Evolutionary conservation across 257 asterid genomes (phyloP).

Genomic region (Galeopsis tetrahit): DNA sequence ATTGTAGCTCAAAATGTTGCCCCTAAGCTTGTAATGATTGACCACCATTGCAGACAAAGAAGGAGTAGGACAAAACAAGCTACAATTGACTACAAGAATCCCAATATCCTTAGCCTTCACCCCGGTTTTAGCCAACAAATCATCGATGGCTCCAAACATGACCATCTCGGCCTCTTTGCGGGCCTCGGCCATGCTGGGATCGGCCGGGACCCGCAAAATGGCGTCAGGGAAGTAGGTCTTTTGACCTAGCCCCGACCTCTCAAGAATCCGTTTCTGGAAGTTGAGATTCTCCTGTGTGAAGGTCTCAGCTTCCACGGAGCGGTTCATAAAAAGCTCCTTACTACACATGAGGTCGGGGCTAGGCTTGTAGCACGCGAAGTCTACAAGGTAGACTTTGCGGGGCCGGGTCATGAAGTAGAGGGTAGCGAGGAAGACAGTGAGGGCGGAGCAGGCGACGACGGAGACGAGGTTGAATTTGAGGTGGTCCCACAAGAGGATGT

Average conservation of each 20-base stretch:
- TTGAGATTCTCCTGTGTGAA: slow-evolving; percentile 60
- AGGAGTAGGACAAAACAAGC: slow-evolving; percentile 77
- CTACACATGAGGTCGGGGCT: slow-evolving; percentile 46
- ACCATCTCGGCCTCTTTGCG: slow-evolving; percentile 73
- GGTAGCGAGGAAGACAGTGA: slow-evolving; percentile 52
- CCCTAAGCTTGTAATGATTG: slow-evolving; percentile 74
- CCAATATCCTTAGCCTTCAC: slow-evolving; percentile 72
- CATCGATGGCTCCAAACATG: slow-evolving; percentile 80
- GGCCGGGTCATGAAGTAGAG: slow-evolving; percentile 73
- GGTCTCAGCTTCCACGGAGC: slow-evolving; percentile 39
- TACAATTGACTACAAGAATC: slow-evolving; percentile 73
- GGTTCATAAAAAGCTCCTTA: slow-evolving; percentile 57
- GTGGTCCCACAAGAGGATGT: slow-evolving; percentile 46
- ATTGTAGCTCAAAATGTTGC: slow-evolving; percentile 69
- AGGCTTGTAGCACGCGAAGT: slow-evolving; percentile 79
- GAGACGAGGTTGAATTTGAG: slow-evolving; percentile 57
- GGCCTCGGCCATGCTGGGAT: slow-evolving; percentile 66
- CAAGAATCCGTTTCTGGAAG: slow-evolving; percentile 63
- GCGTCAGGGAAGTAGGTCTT: slow-evolving; percentile 72
- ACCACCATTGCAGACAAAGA: slow-evolving; percentile 78
- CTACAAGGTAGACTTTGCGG: slow-evolving; percentile 57
- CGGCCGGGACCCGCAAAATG: slow-evolving; percentile 50
- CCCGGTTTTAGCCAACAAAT: slow-evolving; percentile 60
- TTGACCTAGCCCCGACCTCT: slow-evolving; percentile 75
- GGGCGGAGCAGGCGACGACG: slow-evolving; percentile 47